Conservation (phyloP, 768 basidiomycete genomes). For the Tricholoma terreum region DNA sequence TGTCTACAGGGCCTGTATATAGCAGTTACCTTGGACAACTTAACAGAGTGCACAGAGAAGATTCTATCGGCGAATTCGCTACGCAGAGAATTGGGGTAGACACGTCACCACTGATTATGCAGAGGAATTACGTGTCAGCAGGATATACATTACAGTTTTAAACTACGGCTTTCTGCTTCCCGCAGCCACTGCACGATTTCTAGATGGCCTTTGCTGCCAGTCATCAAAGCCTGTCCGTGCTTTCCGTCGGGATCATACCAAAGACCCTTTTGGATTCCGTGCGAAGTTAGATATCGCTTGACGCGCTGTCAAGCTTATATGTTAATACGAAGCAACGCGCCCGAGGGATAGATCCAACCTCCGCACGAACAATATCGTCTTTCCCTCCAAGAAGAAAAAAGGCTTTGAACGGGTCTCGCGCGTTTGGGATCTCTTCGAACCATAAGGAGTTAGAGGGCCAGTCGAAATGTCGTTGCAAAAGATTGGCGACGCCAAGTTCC, state of each 20-base stretch:
- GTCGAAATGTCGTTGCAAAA: conserved; percentile 79
- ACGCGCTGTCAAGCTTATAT: conserved; percentile 52
- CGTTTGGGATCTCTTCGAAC: conserved; percentile 87
- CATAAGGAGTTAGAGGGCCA: conserved; percentile 88
- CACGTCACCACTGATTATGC: no score
- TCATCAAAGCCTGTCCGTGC: conserved; percentile 61
- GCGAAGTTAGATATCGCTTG: conserved; percentile 68
- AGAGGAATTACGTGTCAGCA: background rate
- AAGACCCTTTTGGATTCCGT: conserved; percentile 67
- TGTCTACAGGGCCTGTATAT: no score
- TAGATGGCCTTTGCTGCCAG: conserved; percentile 48
- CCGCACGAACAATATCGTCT: conserved; percentile 75
- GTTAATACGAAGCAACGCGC: background rate
- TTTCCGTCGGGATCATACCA: conserved; percentile 59
- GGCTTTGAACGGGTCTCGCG: conserved; percentile 59
- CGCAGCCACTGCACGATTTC: conserved; percentile 65
- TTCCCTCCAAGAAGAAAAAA: conserved; percentile 80
- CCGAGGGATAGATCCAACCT: conserved; percentile 37
- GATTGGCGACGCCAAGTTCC: conserved; percentile 85
- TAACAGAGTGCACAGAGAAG: background rate
- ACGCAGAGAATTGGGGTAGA: no score
- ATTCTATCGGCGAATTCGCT: background rate
- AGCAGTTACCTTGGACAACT: background rate
- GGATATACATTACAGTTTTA: background rate
- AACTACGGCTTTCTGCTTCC: conserved; percentile 15